Evolutionary conservation across 1,284 basidiomycete genomes (phyloP).

Genomic region (Microbotryum intermedium): DNA sequence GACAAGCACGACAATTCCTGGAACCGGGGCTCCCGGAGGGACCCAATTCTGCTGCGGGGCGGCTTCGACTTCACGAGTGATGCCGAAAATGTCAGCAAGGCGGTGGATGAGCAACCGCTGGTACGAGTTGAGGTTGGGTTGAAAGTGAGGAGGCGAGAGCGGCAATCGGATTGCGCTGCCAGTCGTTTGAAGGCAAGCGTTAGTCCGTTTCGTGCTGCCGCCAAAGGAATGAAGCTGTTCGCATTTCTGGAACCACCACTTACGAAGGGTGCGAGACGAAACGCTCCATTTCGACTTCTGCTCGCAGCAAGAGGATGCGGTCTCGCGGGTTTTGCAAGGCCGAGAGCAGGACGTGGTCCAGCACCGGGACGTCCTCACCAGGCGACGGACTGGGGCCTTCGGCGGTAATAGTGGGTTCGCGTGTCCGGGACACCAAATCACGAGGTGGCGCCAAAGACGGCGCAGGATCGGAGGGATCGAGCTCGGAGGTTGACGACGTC

Average conservation of each 20-base stretch:
- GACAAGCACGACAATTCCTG: slow-evolving; percentile 30
- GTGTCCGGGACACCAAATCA: too few species aligned
- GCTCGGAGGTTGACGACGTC: too few species aligned
- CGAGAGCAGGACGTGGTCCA: slow-evolving; percentile 14
- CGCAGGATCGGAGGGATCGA: too few species aligned
- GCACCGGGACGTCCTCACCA: neutral
- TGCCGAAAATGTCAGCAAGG: slow-evolving; percentile 31
- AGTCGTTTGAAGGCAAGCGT: neutral
- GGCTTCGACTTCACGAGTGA: slow-evolving; percentile 31
- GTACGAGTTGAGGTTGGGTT: slow-evolving; percentile 31
- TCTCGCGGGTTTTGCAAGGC: slow-evolving; percentile 19
- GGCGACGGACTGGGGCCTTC: too few species aligned
- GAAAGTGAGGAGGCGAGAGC: slow-evolving; percentile 26
- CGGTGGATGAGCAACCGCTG: slow-evolving; percentile 33
- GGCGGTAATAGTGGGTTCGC: too few species aligned
- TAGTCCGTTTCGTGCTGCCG: neutral
- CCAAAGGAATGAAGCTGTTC: neutral
- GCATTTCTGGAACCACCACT: neutral
- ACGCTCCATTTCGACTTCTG: slow-evolving; percentile 26
- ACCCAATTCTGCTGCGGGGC: slow-evolving; percentile 12
- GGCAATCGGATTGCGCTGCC: slow-evolving; percentile 18
- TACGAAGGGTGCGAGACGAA: slow-evolving; percentile 16
- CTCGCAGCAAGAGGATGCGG: slow-evolving; percentile 20
- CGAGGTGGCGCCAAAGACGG: too few species aligned
- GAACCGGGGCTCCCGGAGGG: neutral